These are phyloP conservation scores for Macaranga tanarius DNA, from an alignment of 441 rosid species.

Conservation along the genomic window DNA sequence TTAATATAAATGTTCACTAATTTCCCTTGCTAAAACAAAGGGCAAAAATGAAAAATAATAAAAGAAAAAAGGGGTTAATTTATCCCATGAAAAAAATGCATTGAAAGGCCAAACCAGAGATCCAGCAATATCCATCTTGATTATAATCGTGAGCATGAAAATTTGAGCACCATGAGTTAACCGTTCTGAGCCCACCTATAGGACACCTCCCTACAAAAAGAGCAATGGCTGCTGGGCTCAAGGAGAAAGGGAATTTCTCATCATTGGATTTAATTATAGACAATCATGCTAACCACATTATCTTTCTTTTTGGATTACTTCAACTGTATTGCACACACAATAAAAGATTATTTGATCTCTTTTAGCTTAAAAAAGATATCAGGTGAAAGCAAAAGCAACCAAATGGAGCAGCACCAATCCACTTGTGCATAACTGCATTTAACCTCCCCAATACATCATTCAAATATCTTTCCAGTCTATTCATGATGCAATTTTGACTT, in stretches of 20 bases:
- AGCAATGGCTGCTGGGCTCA: slow-evolving; percentile 35
- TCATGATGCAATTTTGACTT: too few relatives aligned
- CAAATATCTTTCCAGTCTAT: too few relatives aligned
- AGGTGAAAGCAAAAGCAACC: too few relatives aligned
- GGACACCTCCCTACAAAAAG: slow-evolving; percentile 27
- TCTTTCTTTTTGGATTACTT: neutral
- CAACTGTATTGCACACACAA: neutral
- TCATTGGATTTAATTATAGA: slow-evolving; percentile 13
- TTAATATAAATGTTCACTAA: too few relatives aligned
- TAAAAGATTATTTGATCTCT: neutral
- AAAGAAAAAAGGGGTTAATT: too few relatives aligned
- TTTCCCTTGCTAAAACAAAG: too few relatives aligned
- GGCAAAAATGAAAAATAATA: too few relatives aligned
- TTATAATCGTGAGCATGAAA: neutral
- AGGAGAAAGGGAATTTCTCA: slow-evolving; percentile 15
- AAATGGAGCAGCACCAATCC: too few relatives aligned
- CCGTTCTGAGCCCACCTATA: slow-evolving; percentile 14
- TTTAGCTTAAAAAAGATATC: too few relatives aligned
- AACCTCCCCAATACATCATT: too few relatives aligned
- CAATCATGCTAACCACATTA: neutral
- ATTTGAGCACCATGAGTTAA: slow-evolving; percentile 7
- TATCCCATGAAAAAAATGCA: too few relatives aligned
- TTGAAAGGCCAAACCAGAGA: neutral
- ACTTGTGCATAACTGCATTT: too few relatives aligned
- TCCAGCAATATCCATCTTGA: neutral